Base-by-base conservation (phyloP, 495 filamentous ascomycete species). In the Lasiosphaeriaceae sp. region DNA sequence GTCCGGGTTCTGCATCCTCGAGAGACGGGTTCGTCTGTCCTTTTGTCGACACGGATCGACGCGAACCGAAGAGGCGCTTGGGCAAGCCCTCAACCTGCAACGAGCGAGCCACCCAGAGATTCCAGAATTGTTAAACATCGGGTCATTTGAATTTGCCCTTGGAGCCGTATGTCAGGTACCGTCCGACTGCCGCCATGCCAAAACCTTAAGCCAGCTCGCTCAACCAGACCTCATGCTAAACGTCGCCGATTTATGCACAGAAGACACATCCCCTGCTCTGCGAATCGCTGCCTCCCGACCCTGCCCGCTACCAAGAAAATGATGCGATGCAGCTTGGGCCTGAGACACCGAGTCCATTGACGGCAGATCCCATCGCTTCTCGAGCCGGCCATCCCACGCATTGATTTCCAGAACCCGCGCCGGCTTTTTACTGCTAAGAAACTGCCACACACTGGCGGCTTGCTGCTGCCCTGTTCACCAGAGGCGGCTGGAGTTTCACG, bases 321-420 rank as follows among this genome's bases (percentile, higher is more conserved):
- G 68, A 74, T 74, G 71, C 71, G 70, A 74, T 71, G 65, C 63
- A 60, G 57, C 66, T 60, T 65, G 54, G 66, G 63, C 47, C 59
- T 70, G 67, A 72, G 69, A 72, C 69, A 70, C 57, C 63, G 58
- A 66, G 68, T 69, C 67, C 60, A 69, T 64, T 72, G 66, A 70
- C 64, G 66, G 61, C 63, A 66, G 17, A 43, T 59, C 62, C 54
- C 51, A 55, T 29, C 58, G 39, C 56, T 55, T 54, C 52, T 55
- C 52, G 48, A 64, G 50, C 62, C 63, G 50, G 55, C 60, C 56
- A 51, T 61, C 61, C 47, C 49, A 48, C 66, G 61, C 64, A 65
- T 69, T 62, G 64, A 65, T 59, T 56, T 58, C 59, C 50, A 23
- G 63, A 68, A 61, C 56, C 61, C 52, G 56, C 43, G 47, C 58